Base-by-base conservation (phyloP, 176 grass and related monocot species). In the Rhynchospora pubera region DNA sequence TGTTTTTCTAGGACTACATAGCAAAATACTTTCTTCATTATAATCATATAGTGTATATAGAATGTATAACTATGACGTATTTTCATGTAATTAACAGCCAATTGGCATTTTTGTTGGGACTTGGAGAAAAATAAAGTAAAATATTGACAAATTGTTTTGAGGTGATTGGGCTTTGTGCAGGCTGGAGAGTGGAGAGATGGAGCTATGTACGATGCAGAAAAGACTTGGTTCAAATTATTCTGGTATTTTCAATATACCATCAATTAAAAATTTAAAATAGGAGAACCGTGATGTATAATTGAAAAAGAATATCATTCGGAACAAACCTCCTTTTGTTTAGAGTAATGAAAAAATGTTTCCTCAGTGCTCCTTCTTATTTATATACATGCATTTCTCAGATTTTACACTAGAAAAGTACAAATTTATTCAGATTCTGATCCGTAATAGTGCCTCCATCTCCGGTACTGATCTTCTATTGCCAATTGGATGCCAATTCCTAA, bases 391-490 rank as follows among this genome's bases (percentile, higher is more conserved):
- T 9, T 43, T 43, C 2, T 56, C 48, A 77, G 24, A 26, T 56
- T 15, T 15, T 28, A 77, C 15, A 77, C 23, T 56, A 77, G 10
- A 79, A 57, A 66, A 39, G 34, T 50, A 44, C 19, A 6, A 48
- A 0, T 16, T 50, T 18, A 22, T 51, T 86, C 52, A 91, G 57
- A 92, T 89, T 45, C 83, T 92, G 60, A 92, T 83, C 81, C 89
- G 88, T 78, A 94, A 66, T 42, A 89, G 65, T 3, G 91, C 88
- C 56, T 94, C 90, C 87, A 88, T 92, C 58, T 87, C 81, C 58
- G 90, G 87, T 85, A 91, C 15, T 72, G 82, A 76, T 85, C 83
- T 89, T 45, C 86, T 73, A 61, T 77, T 90, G 43, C 89, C 82
- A 87, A 85, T 84, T 19, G 88, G 18, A 53, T 75, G 45, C 90